These are phyloP conservation scores for Terfezia boudieri DNA, from an alignment of 495 filamentous ascomycete genomes.

Conservation along the genomic window DNA sequence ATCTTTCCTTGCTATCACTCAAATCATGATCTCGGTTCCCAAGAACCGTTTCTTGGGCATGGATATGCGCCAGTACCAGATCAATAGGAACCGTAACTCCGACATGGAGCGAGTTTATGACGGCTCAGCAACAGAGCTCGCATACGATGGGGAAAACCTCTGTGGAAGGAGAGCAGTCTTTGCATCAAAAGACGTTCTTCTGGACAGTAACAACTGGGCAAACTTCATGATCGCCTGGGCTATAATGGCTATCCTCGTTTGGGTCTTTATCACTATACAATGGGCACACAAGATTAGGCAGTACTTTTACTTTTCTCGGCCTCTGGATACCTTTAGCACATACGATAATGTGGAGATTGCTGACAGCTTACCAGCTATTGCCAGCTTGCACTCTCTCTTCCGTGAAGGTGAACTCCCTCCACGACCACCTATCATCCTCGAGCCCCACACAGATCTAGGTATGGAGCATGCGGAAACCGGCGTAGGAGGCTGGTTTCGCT, in stretches of 20 bases:
- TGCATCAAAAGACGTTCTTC: background rate
- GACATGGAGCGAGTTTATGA: background rate
- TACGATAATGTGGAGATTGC: background rate
- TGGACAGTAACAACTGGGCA: background rate
- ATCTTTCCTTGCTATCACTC: background rate
- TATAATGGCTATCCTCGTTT: background rate
- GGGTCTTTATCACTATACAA: background rate
- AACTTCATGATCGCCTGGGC: background rate
- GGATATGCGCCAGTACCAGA: background rate
- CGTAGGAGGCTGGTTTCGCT: background rate
- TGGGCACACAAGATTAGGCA: background rate
- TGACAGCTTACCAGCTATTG: background rate
- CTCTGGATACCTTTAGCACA: background rate
- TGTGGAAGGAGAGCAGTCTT: background rate
- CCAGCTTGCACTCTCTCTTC: background rate
- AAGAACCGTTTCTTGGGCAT: background rate
- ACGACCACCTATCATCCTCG: background rate
- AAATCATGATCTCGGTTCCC: background rate
- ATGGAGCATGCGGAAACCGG: background rate
- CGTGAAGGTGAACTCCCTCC: background rate
- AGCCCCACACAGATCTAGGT: background rate
- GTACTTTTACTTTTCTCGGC: background rate
- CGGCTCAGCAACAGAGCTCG: background rate
- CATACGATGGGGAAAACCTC: background rate
- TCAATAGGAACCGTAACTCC: background rate